phyloP scores from a whole-genome alignment of 2,329 filamentous ascomycete species.

The Aspergillaceae sp. region DNA sequence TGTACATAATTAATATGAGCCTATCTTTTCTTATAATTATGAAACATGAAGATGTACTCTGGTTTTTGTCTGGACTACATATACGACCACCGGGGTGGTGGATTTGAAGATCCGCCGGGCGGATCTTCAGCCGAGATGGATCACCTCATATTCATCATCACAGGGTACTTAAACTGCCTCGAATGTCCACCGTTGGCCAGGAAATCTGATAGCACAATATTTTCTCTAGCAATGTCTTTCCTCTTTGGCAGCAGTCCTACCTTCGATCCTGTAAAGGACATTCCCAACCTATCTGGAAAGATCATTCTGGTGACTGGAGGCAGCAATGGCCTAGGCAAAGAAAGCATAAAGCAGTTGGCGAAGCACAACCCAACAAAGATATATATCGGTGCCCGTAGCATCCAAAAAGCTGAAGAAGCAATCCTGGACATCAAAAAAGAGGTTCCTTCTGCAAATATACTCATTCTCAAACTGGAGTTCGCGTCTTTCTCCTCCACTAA shows the following conservation, averaged over 20 bases:
- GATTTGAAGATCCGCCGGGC: no score
- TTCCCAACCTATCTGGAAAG: slow-evolving; percentile 34
- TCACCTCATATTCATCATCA: no score
- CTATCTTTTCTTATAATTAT: no score
- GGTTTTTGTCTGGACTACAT: no score
- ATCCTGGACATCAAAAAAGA: slow-evolving; percentile 1
- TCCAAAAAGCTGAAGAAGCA: slow-evolving; percentile 4
- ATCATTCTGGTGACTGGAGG: slow-evolving; percentile 40
- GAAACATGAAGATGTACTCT: no score
- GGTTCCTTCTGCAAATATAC: neutral
- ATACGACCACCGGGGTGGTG: no score
- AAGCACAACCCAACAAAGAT: slow-evolving; percentile 4
- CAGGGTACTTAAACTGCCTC: no score
- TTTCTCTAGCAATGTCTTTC: neutral
- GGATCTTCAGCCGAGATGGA: no score
- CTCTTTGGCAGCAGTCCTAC: neutral
- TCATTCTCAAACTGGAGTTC: slow-evolving; percentile 7
- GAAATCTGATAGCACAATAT: no score
- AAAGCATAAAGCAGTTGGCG: slow-evolving; percentile 25
- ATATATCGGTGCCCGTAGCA: slow-evolving; percentile 5
- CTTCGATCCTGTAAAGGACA: slow-evolving; percentile 16
- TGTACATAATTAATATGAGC: neutral
- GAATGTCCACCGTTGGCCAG: no score
- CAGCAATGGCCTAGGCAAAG: slow-evolving; percentile 41
- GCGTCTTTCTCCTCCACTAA: slow-evolving; percentile 11